Base-by-base conservation (phyloP, 1,139 yeast genomes). In the Saccharomycopsis hybrid region DNA sequence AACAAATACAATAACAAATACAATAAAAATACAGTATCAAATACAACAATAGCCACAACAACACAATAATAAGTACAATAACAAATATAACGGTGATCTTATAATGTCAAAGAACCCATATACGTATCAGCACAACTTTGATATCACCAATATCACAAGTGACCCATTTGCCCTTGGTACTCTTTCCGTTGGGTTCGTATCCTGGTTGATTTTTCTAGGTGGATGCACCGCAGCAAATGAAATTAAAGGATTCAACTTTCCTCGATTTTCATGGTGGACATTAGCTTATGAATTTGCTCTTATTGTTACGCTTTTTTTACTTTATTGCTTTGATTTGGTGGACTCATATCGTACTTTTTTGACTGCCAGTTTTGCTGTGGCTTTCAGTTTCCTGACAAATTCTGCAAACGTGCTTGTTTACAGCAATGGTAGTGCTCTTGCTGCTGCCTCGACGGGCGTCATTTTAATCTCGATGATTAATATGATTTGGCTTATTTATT, bases 261-360 rank as follows among this genome's bases (percentile, higher is more conserved):
- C 96, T 1, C 78, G 80, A 57, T 85, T 92, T 65, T 78, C 94
- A 5, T 92, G 98, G 98, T 92, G 98, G 98, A 96, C 96, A 2
- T 67, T 92, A n/a, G 92, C 85, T 5, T 92, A 81, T 62, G 81
- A 92, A 67, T 70, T 89, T 36, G 57, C 85, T 37, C 62, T 88
- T 40, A 74, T 86, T 32, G 57, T 71, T 5, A 65, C 76, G 36
- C 73, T 89, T 47, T 67, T 82, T 31, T 62, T 79, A 41, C 70
- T 87, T 38, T 85, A 88, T 59, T 73, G 82, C 51, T 77, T 78
- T 60, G 83, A 85, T 65, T 70, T 80, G 48, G 72, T 87, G 53
- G 89, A 85, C 62, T 74, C 80, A 56, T 88, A 92, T 68, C 78
- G 85, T 57, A 50, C 54, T 38, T 69, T 70, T 50, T 51, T 71